Evolutionary conservation across 805 yeast genomes (phyloP), one percentile per base, ranked within the genome.

Genomic region (Kuraishia capsulata): DNA sequence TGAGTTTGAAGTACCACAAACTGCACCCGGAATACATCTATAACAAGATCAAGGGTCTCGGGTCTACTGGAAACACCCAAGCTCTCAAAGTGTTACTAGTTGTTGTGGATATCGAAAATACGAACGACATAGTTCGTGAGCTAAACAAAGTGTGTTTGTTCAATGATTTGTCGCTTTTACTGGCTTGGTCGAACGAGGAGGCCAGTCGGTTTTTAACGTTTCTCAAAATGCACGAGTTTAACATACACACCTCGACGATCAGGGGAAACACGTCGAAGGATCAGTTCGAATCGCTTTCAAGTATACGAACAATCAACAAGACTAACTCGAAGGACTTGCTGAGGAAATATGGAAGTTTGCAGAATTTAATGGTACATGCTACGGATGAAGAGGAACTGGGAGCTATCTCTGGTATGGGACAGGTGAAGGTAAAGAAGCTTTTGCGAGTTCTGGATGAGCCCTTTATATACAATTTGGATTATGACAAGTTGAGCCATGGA

Each of bases 11-110:
- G 37, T 84, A 83, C 52, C 87, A 81, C 51, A 82, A 81, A 53
- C 59, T 84, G 30, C 81, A 79, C 45, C 87, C 89, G 0, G 90
- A 82, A 47, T 83, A 84, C 48, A 68, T 84, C 3, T 71, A 73
- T 57, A 73, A 73, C 43, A 64, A 81, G 42, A 65, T 80, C 55
- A 64, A 57, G 33, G 58, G 47, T 39, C 42, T 61, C 20, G 41
- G 52, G 3, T 46, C 51, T 38, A 42, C 38, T 10, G 42, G 46
- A n/a, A 36, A 33, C 13, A 24, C 26, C 6, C 59, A 62, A 25
- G 62, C 67, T 6, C 57, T 72, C 34, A 67, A 81, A n/a, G 65
- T 81, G 2, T 47, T 82, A 20, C 54, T 82, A 33, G 71, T 74
- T 24, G 77, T 80, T 4, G 79, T 81, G 4, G 92, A 82, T 50